Evolutionary conservation across 495 filamentous ascomycete genomes (phyloP).

Genomic region (Penicillium soppii): DNA sequence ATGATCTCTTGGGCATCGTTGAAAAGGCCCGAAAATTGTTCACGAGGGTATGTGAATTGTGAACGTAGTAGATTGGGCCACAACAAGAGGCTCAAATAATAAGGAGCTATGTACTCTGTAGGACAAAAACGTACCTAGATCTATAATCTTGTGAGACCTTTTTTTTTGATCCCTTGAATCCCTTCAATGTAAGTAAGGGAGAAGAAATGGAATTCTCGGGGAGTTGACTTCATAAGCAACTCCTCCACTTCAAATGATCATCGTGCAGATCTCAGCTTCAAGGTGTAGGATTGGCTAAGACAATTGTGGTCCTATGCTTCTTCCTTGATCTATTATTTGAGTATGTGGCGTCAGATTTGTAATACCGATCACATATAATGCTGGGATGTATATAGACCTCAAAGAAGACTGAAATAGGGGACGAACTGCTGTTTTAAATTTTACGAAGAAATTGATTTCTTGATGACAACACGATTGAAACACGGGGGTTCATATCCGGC

Average conservation of each 20-base stretch:
- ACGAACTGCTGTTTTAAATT: no score
- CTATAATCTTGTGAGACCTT: slow-evolving; percentile 5
- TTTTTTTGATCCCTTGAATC: slow-evolving; percentile 23
- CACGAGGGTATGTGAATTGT: no score
- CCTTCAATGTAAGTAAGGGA: slow-evolving; percentile 16
- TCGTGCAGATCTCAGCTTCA: slow-evolving; percentile 21
- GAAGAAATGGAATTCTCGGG: slow-evolving; percentile 22
- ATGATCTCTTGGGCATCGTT: slow-evolving; percentile 18
- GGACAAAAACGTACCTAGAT: slow-evolving; percentile 6
- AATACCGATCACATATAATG: not conserved
- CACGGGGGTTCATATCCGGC: slow-evolving; percentile 18
- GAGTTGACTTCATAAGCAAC: slow-evolving; percentile 31
- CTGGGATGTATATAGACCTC: no score
- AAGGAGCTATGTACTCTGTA: slow-evolving; percentile 5
- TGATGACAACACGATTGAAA: slow-evolving; percentile 32
- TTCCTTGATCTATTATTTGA: not conserved
- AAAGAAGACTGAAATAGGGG: slow-evolving; percentile 4
- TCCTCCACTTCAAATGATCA: slow-evolving; percentile 25
- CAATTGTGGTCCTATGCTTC: slow-evolving; percentile 10
- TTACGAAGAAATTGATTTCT: no score
- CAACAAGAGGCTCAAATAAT: not conserved
- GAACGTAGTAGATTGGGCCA: no score
- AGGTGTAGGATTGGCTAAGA: slow-evolving; percentile 16
- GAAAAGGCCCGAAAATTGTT: slow-evolving; percentile 4
- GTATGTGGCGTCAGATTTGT: slow-evolving; percentile 2